These are phyloP conservation scores for Excoecaria cochinchinensis DNA, from an alignment of 345 rosid species.

Conservation along the genomic window DNA sequence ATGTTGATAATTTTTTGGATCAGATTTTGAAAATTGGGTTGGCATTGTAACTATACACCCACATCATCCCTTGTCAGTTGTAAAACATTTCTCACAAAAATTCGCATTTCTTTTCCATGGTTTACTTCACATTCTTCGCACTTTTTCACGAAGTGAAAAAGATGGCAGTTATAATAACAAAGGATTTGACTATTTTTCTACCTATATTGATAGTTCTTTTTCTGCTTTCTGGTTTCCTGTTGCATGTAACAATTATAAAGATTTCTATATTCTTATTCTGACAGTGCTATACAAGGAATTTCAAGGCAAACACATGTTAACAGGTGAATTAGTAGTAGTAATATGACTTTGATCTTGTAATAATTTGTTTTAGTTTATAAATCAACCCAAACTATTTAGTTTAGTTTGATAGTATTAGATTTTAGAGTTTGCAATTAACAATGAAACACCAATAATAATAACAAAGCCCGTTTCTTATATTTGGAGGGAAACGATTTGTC, in stretches of 20 bases:
- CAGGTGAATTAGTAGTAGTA: no score
- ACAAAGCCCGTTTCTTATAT: no score
- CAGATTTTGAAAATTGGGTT: slow-evolving; percentile 62
- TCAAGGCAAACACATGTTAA: no score
- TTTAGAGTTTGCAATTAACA: no score
- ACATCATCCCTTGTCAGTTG: not conserved
- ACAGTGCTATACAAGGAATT: no score
- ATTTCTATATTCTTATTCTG: no score
- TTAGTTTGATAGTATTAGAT: no score
- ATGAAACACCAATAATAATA: no score
- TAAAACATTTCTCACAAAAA: not conserved
- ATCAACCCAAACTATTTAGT: no score
- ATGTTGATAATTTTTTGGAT: slow-evolving; percentile 57
- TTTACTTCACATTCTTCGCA: not conserved
- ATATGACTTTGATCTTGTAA: no score
- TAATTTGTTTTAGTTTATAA: no score
- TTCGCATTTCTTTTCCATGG: not conserved
- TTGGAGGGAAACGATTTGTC: no score
- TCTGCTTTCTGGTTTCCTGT: not conserved
- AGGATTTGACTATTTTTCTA: not conserved
- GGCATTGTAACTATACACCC: slow-evolving; percentile 13
- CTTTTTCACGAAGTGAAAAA: slow-evolving; percentile 5
- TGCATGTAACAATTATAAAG: not conserved
- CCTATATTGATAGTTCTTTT: not conserved
- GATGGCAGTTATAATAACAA: not conserved